Conservation (phyloP, 768 basidiomycete genomes). For the Trametes elegans region DNA sequence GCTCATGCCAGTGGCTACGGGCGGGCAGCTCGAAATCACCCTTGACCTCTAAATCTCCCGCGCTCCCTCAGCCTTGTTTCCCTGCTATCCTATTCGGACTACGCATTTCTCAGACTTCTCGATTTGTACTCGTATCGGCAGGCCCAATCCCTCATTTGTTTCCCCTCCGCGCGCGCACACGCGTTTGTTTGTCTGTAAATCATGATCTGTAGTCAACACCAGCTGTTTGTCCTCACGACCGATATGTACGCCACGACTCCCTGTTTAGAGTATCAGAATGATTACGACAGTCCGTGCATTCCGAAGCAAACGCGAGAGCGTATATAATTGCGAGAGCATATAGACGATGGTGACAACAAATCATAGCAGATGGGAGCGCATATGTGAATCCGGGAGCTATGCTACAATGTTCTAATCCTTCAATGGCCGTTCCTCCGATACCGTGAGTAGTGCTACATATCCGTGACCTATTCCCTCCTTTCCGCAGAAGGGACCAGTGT, state of each 20-base stretch:
- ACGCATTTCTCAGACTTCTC: not conserved
- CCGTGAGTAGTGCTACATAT: too few relatives aligned
- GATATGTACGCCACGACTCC: conserved; percentile 14
- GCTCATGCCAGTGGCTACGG: not conserved
- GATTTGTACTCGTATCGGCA: not conserved
- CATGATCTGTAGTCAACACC: not conserved
- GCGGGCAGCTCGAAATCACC: not conserved
- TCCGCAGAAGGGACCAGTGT: too few relatives aligned
- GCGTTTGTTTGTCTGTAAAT: not conserved
- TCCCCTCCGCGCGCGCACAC: not conserved
- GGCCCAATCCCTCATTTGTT: not conserved
- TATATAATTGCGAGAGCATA: too few relatives aligned
- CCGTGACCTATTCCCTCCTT: too few relatives aligned
- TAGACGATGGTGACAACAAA: too few relatives aligned
- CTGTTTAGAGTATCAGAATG: not conserved
- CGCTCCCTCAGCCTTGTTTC: not conserved
- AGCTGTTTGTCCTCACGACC: conserved; percentile 1
- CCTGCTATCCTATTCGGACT: not conserved
- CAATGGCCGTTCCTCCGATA: too few relatives aligned
- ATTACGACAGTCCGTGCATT: too few relatives aligned
- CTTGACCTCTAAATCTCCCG: not conserved
- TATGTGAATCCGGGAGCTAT: too few relatives aligned
- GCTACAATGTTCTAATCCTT: too few relatives aligned
- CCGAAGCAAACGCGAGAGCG: too few relatives aligned
- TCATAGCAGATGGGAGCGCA: too few relatives aligned